Percentiles rank a stretch among this genome's conserved stretches.
phyloP scores from a whole-genome alignment of 805 yeast genomes.

The Candida yuanshanica region DNA sequence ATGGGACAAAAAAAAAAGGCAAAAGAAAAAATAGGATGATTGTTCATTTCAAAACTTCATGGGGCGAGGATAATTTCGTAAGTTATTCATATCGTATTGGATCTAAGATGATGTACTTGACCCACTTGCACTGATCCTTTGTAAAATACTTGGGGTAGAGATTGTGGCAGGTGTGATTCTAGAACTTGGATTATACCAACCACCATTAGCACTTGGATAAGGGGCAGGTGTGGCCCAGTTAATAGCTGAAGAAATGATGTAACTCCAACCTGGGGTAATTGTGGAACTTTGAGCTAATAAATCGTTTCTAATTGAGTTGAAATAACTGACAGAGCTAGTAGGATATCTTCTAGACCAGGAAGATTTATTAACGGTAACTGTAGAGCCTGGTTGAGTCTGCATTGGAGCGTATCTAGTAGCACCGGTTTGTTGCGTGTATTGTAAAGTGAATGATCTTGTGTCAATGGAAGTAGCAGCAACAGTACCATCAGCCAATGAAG shows the following conservation, averaged over 20 bases:
- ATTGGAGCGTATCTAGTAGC: conserved; percentile 79
- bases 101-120: not conserved
- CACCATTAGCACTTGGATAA: conserved; percentile 51
- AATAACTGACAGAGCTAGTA: conserved; percentile 63
- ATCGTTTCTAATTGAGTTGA: conserved; percentile 33
- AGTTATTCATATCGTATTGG: no score
- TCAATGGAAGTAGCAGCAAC: conserved; percentile 36
- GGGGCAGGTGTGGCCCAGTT: conserved; percentile 74
- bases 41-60: no score
- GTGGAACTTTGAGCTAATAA: conserved; percentile 48
- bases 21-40: no score
- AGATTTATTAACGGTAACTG: conserved; percentile 48
- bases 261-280: conserved; percentile 79
- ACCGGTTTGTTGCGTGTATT: conserved; percentile 80
- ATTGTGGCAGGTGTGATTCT: conserved; percentile 22
- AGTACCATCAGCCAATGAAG: conserved; percentile 27
- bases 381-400: conserved; percentile 82
- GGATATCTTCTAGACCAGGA: conserved; percentile 63
- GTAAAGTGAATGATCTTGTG: conserved; percentile 52
- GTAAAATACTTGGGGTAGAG: not conserved
- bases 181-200: conserved; percentile 60
- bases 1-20: no score
- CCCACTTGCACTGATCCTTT: not conserved
- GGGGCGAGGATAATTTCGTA: no score
- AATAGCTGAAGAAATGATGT: conserved; percentile 52